Percentiles rank a stretch among this genome's conserved stretches.
phyloP scores from a whole-genome alignment of 176 grass and related monocot genomes.

The Sorghum bicolor region Sorghum_bicolor_NCBIv3 NC_012878.2:54947001-54947500 shows the following conservation, averaged over 20 bases:
- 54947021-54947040: slow-evolving; percentile 54
- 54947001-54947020: slow-evolving; percentile 73
- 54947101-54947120: slow-evolving; percentile 75
- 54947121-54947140: neutral
- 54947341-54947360: slow-evolving; percentile 22
- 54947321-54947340: neutral
- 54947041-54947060: slow-evolving; percentile 67
- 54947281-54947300: neutral
- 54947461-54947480: neutral
- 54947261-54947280: neutral
- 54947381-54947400: slow-evolving; percentile 34
- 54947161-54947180: neutral
- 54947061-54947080: slow-evolving; percentile 56
- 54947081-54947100: slow-evolving; percentile 68
- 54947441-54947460: neutral
- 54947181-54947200: neutral
- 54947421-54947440: no score
- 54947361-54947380: neutral
- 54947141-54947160: neutral
- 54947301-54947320: neutral
- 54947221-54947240: neutral
- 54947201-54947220: neutral
- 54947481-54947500: slow-evolving; percentile 22
- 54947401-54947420: neutral
- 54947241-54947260: neutral